These are phyloP conservation scores for Botrytis paeoniae DNA, from an alignment of 2,329 filamentous ascomycete species.

Conservation along the genomic window DNA sequence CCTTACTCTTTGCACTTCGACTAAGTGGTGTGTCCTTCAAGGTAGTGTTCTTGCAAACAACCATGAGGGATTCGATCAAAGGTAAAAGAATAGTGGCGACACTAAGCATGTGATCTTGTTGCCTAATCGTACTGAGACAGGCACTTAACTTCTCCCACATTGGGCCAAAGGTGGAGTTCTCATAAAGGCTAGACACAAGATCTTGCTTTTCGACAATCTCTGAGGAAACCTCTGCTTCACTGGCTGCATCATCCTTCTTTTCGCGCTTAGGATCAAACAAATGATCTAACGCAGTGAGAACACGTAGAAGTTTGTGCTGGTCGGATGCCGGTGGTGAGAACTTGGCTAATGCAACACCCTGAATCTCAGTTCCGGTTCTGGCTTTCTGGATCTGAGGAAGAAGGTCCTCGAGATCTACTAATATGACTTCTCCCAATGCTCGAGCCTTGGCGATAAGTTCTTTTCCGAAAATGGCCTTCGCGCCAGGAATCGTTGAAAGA, in stretches of 20 bases:
- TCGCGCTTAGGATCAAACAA: slow-evolving; percentile 82
- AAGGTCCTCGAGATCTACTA: slow-evolving; percentile 79
- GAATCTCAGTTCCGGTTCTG: slow-evolving; percentile 86
- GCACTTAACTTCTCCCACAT: slow-evolving; percentile 92
- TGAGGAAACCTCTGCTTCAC: slow-evolving; percentile 44
- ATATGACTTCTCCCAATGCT: slow-evolving; percentile 76
- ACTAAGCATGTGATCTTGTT: slow-evolving; percentile 93
- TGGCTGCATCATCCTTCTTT: slow-evolving; percentile 48
- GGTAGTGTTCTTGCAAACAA: slow-evolving; percentile 97
- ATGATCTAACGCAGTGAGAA: slow-evolving; percentile 91
- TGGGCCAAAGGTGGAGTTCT: slow-evolving; percentile 82
- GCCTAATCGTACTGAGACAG: slow-evolving; percentile 81
- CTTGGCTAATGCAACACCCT: slow-evolving; percentile 88
- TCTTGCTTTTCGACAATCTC: slow-evolving; percentile 70
- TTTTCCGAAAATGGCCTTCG: slow-evolving; percentile 86
- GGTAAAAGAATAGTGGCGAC: slow-evolving; percentile 94
- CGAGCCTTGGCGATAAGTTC: slow-evolving; percentile 89
- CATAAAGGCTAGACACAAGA: slow-evolving; percentile 82
- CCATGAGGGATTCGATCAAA: slow-evolving; percentile 95
- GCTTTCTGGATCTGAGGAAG: slow-evolving; percentile 84
- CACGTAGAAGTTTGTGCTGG: slow-evolving; percentile 90
- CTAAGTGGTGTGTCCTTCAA: slow-evolving; percentile 39
- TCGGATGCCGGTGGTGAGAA: slow-evolving; percentile 96
- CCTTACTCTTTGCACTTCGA: slow-evolving; percentile 50
- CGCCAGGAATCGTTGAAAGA: slow-evolving; percentile 85